Percentiles rank a stretch among this genome's conserved stretches.
Evolutionary conservation across 129 eudicot genomes (phyloP).

Genomic region (Ambrosia artemisiifolia): DNA sequence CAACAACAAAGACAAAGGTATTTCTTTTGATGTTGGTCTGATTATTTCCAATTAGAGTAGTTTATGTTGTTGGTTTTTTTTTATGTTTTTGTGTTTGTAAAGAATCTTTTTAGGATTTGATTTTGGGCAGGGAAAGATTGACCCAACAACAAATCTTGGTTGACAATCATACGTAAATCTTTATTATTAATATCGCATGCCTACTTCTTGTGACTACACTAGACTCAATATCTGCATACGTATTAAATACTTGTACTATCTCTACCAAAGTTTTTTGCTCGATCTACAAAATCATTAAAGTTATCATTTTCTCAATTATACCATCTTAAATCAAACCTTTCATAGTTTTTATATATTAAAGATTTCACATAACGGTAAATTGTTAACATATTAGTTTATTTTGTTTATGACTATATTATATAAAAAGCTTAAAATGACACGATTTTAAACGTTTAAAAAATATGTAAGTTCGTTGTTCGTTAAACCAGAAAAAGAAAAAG

Average conservation of each 20-base stretch:
- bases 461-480: too few species aligned
- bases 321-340: too few species aligned
- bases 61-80: background rate
- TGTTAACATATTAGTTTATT: too few species aligned
- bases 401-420: too few species aligned
- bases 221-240: slow-evolving; percentile 19
- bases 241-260: background rate
- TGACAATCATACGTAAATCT: slow-evolving; percentile 31
- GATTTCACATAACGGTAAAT: too few species aligned
- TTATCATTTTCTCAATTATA: background rate
- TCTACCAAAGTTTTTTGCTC: background rate
- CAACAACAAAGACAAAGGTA: slow-evolving; percentile 26
- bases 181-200: slow-evolving; percentile 34
- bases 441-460: too few species aligned
- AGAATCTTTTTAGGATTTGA: slow-evolving; percentile 36
- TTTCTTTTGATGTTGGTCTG: slow-evolving; percentile 22
- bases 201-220: slow-evolving; percentile 40
- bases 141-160: slow-evolving; percentile 28
- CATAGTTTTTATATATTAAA: too few species aligned
- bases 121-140: slow-evolving; percentile 22
- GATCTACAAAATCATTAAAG: background rate
- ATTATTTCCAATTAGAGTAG: slow-evolving; percentile 23
- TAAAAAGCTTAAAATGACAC: too few species aligned
- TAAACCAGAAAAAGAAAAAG: too few species aligned
- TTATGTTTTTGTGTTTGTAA: slow-evolving; percentile 1